These are phyloP conservation scores for Solanum chilense DNA, from an alignment of 257 asterid species.

Conservation along the genomic window DNA sequence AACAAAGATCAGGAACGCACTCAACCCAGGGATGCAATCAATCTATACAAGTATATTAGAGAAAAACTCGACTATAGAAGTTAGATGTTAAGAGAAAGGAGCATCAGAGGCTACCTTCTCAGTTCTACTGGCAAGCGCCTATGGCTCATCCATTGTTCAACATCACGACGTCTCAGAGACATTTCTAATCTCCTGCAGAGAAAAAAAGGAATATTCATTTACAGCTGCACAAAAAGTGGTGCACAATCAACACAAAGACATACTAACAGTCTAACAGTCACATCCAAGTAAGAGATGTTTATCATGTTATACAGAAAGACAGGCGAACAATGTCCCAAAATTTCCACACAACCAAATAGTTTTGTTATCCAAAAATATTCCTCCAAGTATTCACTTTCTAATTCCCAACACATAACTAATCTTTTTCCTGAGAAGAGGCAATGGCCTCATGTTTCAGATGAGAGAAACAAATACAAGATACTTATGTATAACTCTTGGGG, in stretches of 20 bases:
- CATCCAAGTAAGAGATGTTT: not conserved
- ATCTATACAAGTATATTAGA: not conserved
- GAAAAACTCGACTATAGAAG: not conserved
- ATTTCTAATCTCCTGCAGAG: slow-evolving; percentile 64
- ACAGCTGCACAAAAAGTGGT: not conserved
- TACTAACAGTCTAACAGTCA: not conserved
- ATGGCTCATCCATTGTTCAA: slow-evolving; percentile 96
- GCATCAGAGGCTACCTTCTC: slow-evolving; percentile 36
- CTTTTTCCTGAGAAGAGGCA: not conserved
- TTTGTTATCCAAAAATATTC: not conserved
- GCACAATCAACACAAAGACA: not conserved
- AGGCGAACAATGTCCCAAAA: not conserved
- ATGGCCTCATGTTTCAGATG: not conserved
- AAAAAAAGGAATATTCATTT: not conserved
- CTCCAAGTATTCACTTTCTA: not conserved
- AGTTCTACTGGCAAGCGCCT: slow-evolving; percentile 72
- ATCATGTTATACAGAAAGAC: not conserved
- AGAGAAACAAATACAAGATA: not conserved
- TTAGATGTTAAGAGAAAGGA: not conserved
- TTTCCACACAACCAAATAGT: not conserved
- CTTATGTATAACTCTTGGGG: not conserved
- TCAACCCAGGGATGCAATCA: not conserved
- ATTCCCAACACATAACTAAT: not conserved
- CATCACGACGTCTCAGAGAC: slow-evolving; percentile 82
- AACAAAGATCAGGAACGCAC: not conserved